A percentile compares a stretch with the other conserved stretches of the same genome.
Conservation (phyloP, 2,329 filamentous ascomycete genomes). For the Neonectria coccinea region DNA sequence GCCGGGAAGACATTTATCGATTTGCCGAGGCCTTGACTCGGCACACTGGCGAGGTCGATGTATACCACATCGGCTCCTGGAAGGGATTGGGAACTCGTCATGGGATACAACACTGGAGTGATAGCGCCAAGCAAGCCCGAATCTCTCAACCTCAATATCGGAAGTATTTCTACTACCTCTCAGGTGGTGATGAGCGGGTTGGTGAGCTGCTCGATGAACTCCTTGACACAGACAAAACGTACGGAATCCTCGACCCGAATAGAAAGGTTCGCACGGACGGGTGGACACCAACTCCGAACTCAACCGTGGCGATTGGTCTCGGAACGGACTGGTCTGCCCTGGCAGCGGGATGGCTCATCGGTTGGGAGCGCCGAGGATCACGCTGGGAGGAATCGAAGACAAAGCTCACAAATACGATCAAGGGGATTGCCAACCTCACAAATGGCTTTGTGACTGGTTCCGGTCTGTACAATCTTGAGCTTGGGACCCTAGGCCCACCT, state of each 20-base stretch:
- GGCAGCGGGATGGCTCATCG: constrained; percentile 68
- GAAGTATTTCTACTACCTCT: constrained; percentile 66
- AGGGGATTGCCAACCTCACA: constrained; percentile 65
- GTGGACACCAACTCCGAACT: constrained; percentile 57
- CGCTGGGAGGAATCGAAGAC: constrained; percentile 63
- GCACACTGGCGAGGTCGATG: constrained; percentile 71
- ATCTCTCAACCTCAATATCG: constrained; percentile 68
- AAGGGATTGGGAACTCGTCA: constrained; percentile 72
- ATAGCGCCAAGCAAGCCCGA: constrained; percentile 71
- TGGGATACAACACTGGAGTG: constrained; percentile 71
- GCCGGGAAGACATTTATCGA: constrained; percentile 66
- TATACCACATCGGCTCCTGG: constrained; percentile 69
- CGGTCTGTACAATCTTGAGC: constrained; percentile 62
- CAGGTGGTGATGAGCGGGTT: constrained; percentile 67
- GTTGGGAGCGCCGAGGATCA: constrained; percentile 68
- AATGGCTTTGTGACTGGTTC: constrained; percentile 70
- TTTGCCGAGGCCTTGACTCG: constrained; percentile 69
- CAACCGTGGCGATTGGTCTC: constrained; percentile 61
- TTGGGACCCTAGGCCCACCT: constrained; percentile 63
- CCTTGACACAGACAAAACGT: constrained; percentile 65
- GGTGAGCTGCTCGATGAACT: constrained; percentile 65
- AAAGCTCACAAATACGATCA: constrained; percentile 62
- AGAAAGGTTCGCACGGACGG: constrained; percentile 69
- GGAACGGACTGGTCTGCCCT: constrained; percentile 71
- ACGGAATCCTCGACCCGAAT: constrained; percentile 65